phyloP scores from a whole-genome alignment of 176 grass and related monocot species.

The Pharus latifolius region DNA sequence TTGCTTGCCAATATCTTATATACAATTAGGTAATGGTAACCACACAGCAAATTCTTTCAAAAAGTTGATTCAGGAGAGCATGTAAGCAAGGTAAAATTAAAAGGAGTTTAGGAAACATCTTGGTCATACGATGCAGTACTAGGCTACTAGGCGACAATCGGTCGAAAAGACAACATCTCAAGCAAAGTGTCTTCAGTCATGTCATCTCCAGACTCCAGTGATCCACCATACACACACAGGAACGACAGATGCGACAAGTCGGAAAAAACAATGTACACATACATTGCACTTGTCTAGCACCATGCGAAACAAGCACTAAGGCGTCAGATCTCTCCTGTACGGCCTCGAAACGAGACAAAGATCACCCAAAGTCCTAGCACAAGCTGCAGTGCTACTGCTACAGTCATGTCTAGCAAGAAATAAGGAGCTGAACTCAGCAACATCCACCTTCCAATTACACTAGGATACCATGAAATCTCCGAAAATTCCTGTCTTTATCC shows the following conservation, averaged over 20 bases:
- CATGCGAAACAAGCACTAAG: not conserved
- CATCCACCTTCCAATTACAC: not conserved
- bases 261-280: constrained; percentile 8
- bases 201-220: not conserved
- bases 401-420: not conserved
- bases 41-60: not conserved
- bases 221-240: not conserved
- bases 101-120: not conserved
- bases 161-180: not conserved
- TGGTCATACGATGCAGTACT: not conserved
- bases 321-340: constrained; percentile 17
- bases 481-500: not conserved
- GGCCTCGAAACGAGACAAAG: constrained; percentile 16
- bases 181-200: not conserved
- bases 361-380: not conserved
- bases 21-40: not conserved
- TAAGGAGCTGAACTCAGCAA: not conserved
- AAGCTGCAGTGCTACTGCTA: not conserved
- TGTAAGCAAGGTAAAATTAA: not conserved
- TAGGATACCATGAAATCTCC: not conserved
- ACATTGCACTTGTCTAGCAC: constrained; percentile 1
- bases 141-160: not conserved
- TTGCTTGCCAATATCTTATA: not conserved
- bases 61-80: not conserved
- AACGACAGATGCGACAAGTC: constrained; percentile 8